A percentile compares a stretch with the other conserved stretches of the same genome.
These are phyloP conservation scores for Trichoderma guizhouense DNA, from an alignment of 2,329 filamentous ascomycete species.

Conservation along the genomic window DNA sequence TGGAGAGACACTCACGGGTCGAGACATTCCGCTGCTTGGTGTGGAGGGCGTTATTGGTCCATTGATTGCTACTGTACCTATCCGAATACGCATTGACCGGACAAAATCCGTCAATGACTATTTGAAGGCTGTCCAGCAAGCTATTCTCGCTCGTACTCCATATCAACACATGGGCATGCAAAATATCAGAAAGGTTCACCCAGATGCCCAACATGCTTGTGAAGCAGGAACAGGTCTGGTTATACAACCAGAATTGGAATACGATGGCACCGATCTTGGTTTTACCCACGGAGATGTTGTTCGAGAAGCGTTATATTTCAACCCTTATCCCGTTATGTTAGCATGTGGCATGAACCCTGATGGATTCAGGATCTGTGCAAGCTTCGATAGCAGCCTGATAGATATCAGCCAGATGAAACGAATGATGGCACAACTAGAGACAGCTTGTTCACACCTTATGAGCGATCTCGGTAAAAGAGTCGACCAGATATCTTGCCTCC, in stretches of 20 bases:
- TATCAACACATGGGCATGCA: constrained; percentile 24
- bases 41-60: constrained; percentile 29
- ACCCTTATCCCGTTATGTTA: neutral
- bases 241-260: constrained; percentile 8
- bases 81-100: constrained; percentile 21
- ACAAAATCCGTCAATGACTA: constrained; percentile 18
- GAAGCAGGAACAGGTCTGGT: constrained; percentile 15
- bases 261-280: neutral
- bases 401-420: neutral
- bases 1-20: constrained; percentile 28
- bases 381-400: neutral
- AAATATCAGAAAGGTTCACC: constrained; percentile 20
- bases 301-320: constrained; percentile 1
- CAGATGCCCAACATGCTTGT: constrained; percentile 17
- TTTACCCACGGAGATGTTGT: neutral
- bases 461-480: neutral
- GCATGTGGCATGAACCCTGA: neutral
- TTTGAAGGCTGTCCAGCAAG: constrained; percentile 25
- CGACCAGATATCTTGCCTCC: neutral
- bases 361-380: neutral
- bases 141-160: constrained; percentile 22
- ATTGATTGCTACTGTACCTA: constrained; percentile 30
- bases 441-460: neutral
- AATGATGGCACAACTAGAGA: neutral
- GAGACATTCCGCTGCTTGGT: constrained; percentile 25